Percentiles rank a stretch among this genome's conserved stretches.
phyloP scores from a whole-genome alignment of 2,329 filamentous ascomycete species.

The Phoma herbarum region DNA sequence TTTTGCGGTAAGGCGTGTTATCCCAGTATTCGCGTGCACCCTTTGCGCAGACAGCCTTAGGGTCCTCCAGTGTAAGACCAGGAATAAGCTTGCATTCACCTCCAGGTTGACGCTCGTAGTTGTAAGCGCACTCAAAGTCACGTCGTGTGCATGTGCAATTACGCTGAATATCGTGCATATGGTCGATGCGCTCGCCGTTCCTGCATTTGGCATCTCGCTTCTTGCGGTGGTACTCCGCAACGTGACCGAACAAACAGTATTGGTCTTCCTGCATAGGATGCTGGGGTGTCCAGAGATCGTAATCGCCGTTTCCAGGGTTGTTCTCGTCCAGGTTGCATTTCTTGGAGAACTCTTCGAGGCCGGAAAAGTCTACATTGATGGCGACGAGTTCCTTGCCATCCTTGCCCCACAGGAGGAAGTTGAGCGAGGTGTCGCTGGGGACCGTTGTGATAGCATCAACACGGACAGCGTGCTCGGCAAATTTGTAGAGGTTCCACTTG shows the following conservation, averaged over 20 bases:
- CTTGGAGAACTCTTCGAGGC: slow-evolving; percentile 69
- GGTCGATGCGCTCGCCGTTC: slow-evolving; percentile 74
- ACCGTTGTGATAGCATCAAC: slow-evolving; percentile 87
- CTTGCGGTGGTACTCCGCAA: slow-evolving; percentile 90
- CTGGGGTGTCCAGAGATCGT: slow-evolving; percentile 84
- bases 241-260: slow-evolving; percentile 91
- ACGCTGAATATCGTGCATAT: slow-evolving; percentile 70
- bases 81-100: slow-evolving; percentile 79
- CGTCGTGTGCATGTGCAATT: slow-evolving; percentile 85
- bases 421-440: slow-evolving; percentile 86
- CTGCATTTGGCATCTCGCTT: slow-evolving; percentile 80
- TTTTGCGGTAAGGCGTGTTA: slow-evolving; percentile 85
- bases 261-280: slow-evolving; percentile 81
- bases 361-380: slow-evolving; percentile 88
- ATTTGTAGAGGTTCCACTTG: slow-evolving; percentile 79
- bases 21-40: slow-evolving; percentile 83
- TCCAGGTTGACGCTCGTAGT: slow-evolving; percentile 82
- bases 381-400: slow-evolving; percentile 68
- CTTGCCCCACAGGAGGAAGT: slow-evolving; percentile 88
- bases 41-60: slow-evolving; percentile 68
- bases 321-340: slow-evolving; percentile 74
- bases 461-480: slow-evolving; percentile 72
- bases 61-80: slow-evolving; percentile 72
- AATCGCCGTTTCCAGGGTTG: slow-evolving; percentile 71
- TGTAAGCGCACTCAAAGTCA: slow-evolving; percentile 97